Percentiles rank a stretch among this genome's conserved stretches.
phyloP scores from a whole-genome alignment of 371 early-diverging fungal species.

The Syncephalastrum racemosum region DNA sequence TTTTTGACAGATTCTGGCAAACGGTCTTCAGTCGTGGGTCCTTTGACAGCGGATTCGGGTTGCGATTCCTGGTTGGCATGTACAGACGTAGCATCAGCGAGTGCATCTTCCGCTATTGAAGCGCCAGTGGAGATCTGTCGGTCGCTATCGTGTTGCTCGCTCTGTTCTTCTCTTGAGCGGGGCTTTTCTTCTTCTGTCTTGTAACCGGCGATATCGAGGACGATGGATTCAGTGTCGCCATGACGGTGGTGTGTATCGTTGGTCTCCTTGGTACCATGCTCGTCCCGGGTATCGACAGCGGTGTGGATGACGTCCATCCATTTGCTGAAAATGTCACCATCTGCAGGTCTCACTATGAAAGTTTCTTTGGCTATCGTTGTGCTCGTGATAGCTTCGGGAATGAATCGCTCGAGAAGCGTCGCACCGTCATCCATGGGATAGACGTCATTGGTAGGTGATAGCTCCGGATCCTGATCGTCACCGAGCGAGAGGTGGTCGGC shows the following conservation, averaged over 20 bases:
- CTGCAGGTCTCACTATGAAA: conserved; percentile 47
- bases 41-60: no score
- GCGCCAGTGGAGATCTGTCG: conserved; percentile 11
- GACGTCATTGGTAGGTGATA: conserved; percentile 29
- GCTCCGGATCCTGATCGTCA: neutral
- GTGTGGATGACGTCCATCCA: conserved; percentile 49
- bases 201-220: conserved; percentile 63
- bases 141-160: conserved; percentile 47
- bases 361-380: conserved; percentile 50
- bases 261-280: conserved; percentile 16
- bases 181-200: conserved; percentile 43
- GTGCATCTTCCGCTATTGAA: no score
- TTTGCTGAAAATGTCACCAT: conserved; percentile 40
- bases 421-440: conserved; percentile 43
- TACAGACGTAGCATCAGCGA: no score
- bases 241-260: conserved; percentile 18
- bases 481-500: neutral
- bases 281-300: conserved; percentile 19
- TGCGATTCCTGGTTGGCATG: no score
- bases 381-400: conserved; percentile 47
- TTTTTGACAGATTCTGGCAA: no score
- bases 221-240: conserved; percentile 37
- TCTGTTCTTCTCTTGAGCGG: conserved; percentile 9
- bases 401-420: conserved; percentile 37
- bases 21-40: no score